Base-by-base conservation (phyloP, 768 basidiomycete genomes). In the Mycena polygramma region DNA sequence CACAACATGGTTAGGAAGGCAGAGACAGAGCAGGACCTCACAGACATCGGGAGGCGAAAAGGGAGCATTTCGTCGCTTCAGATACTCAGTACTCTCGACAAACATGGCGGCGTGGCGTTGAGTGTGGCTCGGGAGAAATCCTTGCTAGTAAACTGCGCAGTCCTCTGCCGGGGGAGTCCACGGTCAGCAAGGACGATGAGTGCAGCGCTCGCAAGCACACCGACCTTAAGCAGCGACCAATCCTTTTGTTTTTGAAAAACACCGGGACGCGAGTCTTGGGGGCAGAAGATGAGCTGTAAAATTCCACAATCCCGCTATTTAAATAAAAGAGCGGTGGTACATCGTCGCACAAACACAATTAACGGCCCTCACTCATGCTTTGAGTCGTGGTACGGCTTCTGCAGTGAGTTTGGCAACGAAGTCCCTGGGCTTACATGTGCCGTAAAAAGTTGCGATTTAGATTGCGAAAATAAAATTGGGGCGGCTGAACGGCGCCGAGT, bases 241-340 rank as follows among this genome's bases (percentile, higher is more conserved):
- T 82, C 76, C 76, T 68, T 77, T 83, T 39, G 86, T 81, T n/a
- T 81, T 80, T 69, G 85, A 83, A 73, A 85, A 87, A 80, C 79
- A 55, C 3, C 30, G 30, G 30, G 84, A 36, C 81, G 15, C 24
- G 51, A 48, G 49, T 60, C n/a, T n/a, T n/a, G n/a, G 36, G 20
- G 36, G 37, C 43, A 4, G 51, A 53, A 11, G 41, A 6, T 20
- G 63, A 43, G 35, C 26, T 48, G 52, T n/a, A 64, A 62, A 57
- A 39, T 41, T 43, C 35, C 41, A 11, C 45, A 36, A 36, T 19
- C 52, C 48, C 59, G 36, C 66, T 54, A 61, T 65, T 72, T 68
- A 61, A 68, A 64, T 59, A 46, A 46, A 46, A 46, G 45, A 17
- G 37, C n/a, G 37, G 26, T 24, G 60, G 62, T 35, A 35, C 48